Evolutionary conservation across 202 grass and related monocot genomes (phyloP).

Genomic region (Brachypodium distachyon): DNA sequence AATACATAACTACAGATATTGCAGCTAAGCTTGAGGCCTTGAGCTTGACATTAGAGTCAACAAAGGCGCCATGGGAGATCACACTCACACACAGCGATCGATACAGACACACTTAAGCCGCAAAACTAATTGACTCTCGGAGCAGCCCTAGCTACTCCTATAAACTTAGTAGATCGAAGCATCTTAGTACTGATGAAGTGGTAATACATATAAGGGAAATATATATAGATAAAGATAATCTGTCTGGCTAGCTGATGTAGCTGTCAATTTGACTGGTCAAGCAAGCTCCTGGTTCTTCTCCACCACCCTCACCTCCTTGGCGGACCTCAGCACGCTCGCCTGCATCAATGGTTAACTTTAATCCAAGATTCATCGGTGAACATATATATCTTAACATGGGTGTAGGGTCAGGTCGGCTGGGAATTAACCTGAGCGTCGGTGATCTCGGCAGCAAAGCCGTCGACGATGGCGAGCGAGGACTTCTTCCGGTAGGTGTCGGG

Average conservation of each 20-base stretch:
- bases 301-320: conserved; percentile 93
- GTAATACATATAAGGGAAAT: no score
- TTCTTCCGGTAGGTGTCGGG: conserved; percentile 70
- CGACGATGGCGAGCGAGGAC: conserved; percentile 91
- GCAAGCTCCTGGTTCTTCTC: conserved; percentile 99
- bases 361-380: background rate
- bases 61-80: conserved; percentile 38
- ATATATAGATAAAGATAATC: no score
- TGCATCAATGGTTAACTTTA: background rate
- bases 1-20: background rate
- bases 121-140: conserved; percentile 15
- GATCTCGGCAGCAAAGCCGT: conserved; percentile 91
- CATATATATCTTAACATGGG: background rate
- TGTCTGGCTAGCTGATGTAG: no score
- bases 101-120: conserved; percentile 1
- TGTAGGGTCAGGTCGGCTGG: background rate
- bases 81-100: conserved; percentile 16
- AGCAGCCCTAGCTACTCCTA: no score
- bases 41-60: conserved; percentile 33
- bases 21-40: conserved; percentile 37
- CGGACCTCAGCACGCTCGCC: conserved; percentile 62
- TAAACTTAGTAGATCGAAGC: no score
- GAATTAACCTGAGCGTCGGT: conserved; percentile 78
- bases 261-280: conserved; percentile 50
- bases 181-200: conserved; percentile 10